These are phyloP conservation scores for Rhizophora apiculata DNA, from an alignment of 345 rosid species.

Conservation along the genomic window DNA sequence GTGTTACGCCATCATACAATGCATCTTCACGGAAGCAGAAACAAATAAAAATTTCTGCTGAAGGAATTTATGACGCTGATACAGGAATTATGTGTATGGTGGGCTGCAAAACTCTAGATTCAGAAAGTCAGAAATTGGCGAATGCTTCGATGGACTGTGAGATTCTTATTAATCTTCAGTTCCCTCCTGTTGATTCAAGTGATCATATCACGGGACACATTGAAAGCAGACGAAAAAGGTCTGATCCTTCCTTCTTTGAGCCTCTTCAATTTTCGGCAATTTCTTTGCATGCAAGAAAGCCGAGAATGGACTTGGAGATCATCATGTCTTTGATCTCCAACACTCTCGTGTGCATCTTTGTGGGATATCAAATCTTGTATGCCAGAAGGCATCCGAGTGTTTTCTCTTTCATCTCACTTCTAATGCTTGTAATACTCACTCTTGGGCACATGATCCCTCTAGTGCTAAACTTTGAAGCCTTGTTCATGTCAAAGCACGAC, in stretches of 20 bases:
- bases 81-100: conserved; percentile 30
- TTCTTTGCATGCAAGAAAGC: conserved; percentile 1
- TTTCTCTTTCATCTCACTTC: conserved; percentile 17
- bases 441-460: conserved; percentile 25
- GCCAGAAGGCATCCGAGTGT: conserved; percentile 17
- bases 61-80: conserved; percentile 29
- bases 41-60: conserved; percentile 19
- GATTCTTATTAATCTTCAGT: conserved; percentile 13
- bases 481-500: conserved; percentile 11
- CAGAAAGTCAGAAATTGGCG: background rate
- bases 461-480: conserved; percentile 26
- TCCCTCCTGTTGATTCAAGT: conserved; percentile 20
- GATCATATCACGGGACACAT: conserved; percentile 13
- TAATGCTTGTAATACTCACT: conserved; percentile 23
- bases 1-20: conserved; percentile 4
- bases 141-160: conserved; percentile 17
- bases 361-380: conserved; percentile 21
- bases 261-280: conserved; percentile 10
- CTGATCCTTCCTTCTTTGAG: conserved; percentile 6
- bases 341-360: conserved; percentile 20
- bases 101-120: conserved; percentile 16
- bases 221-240: background rate
- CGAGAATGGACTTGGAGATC: conserved; percentile 29
- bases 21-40: background rate
- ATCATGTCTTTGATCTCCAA: conserved; percentile 17